Conservation (phyloP, 169 alveolate genomes). For the Plasmodium cynomolgi region DNA sequence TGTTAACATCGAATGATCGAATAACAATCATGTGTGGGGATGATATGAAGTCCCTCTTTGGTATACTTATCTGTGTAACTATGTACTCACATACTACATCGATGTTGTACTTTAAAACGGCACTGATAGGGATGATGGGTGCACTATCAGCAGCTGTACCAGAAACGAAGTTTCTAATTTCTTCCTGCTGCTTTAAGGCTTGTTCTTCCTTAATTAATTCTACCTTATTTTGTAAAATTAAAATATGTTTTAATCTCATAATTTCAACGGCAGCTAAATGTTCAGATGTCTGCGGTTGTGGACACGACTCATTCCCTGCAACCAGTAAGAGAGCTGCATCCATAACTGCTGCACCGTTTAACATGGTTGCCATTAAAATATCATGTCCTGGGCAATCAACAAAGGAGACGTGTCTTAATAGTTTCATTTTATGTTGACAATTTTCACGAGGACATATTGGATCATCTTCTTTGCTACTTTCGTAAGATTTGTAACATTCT, state of each 20-base stretch:
- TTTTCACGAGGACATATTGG: constrained; percentile 93
- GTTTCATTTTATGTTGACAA: constrained; percentile 89
- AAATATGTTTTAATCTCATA: constrained; percentile 97
- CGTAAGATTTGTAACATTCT: constrained; percentile 94
- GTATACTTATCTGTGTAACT: constrained; percentile 95
- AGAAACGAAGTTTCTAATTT: constrained; percentile 92
- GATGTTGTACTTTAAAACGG: constrained; percentile 96
- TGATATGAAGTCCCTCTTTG: constrained; percentile 96
- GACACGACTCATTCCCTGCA: constrained; percentile 97
- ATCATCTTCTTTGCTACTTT: constrained; percentile 93
- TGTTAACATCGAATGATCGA: constrained; percentile 99
- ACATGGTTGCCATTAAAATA: constrained; percentile 99
- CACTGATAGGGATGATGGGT: constrained; percentile 97
- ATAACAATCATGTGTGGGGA: constrained; percentile 98
- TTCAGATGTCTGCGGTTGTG: constrained; percentile 99
- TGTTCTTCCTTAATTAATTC: constrained; percentile 97
- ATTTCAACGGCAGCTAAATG: constrained; percentile 99
- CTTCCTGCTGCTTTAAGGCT: constrained; percentile 96
- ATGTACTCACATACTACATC: constrained; percentile 97
- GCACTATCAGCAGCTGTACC: constrained; percentile 98
- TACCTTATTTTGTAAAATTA: constrained; percentile 98
- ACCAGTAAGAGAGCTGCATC: constrained; percentile 98
- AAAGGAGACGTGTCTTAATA: constrained; percentile 96
- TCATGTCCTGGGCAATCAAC: constrained; percentile 99
- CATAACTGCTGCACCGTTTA: constrained; percentile 99